Percentiles rank a stretch among this genome's conserved stretches.
Conservation (phyloP, 768 basidiomycete species). For the Lactarius hengduanensis region DNA sequence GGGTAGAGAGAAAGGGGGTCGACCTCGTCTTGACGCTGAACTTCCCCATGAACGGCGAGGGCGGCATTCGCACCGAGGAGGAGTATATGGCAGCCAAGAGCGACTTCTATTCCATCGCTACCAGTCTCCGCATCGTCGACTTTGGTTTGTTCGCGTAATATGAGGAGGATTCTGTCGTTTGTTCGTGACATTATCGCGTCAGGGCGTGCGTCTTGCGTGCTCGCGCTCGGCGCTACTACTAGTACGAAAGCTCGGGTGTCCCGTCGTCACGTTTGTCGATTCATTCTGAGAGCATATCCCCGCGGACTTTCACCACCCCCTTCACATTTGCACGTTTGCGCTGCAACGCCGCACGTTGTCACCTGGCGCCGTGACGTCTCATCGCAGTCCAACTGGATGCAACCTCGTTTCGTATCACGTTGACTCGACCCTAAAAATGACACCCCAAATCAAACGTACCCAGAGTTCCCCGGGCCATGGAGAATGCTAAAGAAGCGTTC, state of each 20-base stretch:
- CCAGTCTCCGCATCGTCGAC: slow-evolving; percentile 64
- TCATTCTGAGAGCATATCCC: not conserved
- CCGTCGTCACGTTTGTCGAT: not conserved
- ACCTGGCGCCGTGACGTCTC: not conserved
- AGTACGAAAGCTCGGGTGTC: not conserved
- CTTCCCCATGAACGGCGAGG: slow-evolving; percentile 55
- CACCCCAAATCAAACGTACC: not conserved
- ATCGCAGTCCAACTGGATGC: not conserved
- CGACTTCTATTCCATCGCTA: slow-evolving; percentile 55
- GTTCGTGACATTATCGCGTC: not conserved
- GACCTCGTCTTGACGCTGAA: slow-evolving; percentile 89
- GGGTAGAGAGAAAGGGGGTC: slow-evolving; percentile 63
- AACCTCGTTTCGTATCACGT: not conserved
- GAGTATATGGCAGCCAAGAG: slow-evolving; percentile 39
- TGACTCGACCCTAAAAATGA: not conserved
- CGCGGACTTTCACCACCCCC: not conserved
- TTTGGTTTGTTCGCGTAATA: slow-evolving; percentile 65
- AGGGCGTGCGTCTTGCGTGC: not conserved
- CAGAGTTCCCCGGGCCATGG: not conserved
- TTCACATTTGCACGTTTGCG: not conserved
- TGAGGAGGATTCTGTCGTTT: not conserved
- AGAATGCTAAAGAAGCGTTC: not conserved
- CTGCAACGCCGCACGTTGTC: not conserved
- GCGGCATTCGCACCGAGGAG: slow-evolving; percentile 44
- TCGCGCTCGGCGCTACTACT: not conserved